Percentiles rank a stretch among this genome's conserved stretches.
Evolutionary conservation across 441 rosid species (phyloP).

Genomic region (Erysimum cheiri): DNA sequence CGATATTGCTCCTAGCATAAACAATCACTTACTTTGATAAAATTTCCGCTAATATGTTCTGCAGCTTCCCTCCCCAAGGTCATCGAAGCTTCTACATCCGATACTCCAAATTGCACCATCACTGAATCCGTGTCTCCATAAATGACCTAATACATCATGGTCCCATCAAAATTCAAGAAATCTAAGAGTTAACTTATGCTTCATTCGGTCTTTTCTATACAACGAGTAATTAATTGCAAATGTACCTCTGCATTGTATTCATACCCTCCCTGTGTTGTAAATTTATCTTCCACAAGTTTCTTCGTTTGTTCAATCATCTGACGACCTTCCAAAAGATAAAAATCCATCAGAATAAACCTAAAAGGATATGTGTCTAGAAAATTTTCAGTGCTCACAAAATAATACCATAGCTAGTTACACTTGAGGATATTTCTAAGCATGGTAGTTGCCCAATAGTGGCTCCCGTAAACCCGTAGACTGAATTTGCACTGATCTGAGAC

Average conservation of each 20-base stretch:
- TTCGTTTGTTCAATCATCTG: constrained; percentile 99
- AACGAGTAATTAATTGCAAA: constrained; percentile 29
- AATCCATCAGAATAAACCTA: constrained; percentile 44
- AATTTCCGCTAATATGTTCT: constrained; percentile 81
- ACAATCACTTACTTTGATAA: constrained; percentile 64
- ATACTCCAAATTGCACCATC: constrained; percentile 97
- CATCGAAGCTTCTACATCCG: constrained; percentile 86
- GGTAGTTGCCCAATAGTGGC: constrained; percentile 96
- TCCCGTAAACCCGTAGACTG: constrained; percentile 99
- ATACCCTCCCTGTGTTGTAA: constrained; percentile 75
- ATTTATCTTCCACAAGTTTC: constrained; percentile 89
- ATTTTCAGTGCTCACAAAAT: constrained; percentile 17
- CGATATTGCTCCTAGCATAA: constrained; percentile 26
- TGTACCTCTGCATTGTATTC: constrained; percentile 90
- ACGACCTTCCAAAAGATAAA: constrained; percentile 68
- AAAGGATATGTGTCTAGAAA: constrained; percentile 20
- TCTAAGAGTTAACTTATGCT: constrained; percentile 18
- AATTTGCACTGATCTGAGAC: constrained; percentile 93
- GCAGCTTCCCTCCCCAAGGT: constrained; percentile 97
- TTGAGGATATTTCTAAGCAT: constrained; percentile 95
- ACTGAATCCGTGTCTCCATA: constrained; percentile 99
- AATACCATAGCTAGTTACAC: constrained; percentile 98
- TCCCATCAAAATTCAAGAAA: constrained; percentile 24
- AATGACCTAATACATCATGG: constrained; percentile 65
- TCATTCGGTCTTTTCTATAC: constrained; percentile 22